phyloP scores from a whole-genome alignment of 129 eudicot species.

The Pittosporum tobira region DNA sequence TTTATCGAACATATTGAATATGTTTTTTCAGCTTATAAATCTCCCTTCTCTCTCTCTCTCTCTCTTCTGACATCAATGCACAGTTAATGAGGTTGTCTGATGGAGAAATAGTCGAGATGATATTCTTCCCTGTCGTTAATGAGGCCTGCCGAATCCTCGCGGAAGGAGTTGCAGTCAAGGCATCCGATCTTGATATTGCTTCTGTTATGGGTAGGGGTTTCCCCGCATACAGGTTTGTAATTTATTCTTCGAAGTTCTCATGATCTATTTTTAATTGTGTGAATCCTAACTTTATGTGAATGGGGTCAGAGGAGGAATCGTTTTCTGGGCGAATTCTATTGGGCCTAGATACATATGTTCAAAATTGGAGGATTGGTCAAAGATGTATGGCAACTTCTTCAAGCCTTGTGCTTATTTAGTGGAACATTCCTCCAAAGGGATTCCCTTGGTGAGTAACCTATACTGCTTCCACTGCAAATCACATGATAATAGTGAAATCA shows the following conservation, averaged over 20 bases:
- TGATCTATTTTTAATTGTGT: neutral
- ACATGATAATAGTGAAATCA: neutral
- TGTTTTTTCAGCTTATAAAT: too few relatives aligned
- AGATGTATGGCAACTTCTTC: constrained; percentile 32
- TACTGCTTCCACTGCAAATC: neutral
- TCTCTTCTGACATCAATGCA: neutral
- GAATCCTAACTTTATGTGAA: neutral
- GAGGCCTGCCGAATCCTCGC: constrained; percentile 40
- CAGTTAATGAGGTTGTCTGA: constrained; percentile 31
- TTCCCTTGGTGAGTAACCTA: constrained; percentile 16
- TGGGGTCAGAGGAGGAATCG: constrained; percentile 37
- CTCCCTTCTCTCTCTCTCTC: neutral
- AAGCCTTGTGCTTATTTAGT: constrained; percentile 39
- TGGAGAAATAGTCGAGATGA: constrained; percentile 31
- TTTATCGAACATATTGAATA: too few relatives aligned
- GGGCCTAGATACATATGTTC: constrained; percentile 32
- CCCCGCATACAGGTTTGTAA: constrained; percentile 39
- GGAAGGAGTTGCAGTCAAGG: constrained; percentile 25
- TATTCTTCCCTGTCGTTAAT: constrained; percentile 39
- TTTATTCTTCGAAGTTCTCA: neutral
- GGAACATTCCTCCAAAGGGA: constrained; percentile 20
- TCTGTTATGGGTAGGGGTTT: constrained; percentile 50
- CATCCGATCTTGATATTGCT: constrained; percentile 48
- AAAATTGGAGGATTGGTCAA: constrained; percentile 35
- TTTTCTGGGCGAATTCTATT: constrained; percentile 40